phyloP scores from a whole-genome alignment of 2,329 filamentous ascomycete genomes.

The Acrodontium crateriforme region DNA sequence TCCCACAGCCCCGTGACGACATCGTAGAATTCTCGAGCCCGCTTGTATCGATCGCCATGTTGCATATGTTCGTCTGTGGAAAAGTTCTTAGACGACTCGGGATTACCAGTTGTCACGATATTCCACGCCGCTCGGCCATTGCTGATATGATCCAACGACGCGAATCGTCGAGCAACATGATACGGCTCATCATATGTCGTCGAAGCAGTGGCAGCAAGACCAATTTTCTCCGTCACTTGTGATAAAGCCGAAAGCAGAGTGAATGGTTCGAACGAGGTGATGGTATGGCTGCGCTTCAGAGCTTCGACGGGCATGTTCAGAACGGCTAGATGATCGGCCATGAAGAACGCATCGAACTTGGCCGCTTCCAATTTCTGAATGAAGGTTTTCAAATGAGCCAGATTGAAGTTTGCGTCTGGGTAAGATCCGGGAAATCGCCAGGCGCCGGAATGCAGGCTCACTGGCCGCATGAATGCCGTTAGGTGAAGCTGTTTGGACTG shows the following conservation, averaged over 20 bases:
- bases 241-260: constrained; percentile 31
- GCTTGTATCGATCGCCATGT: constrained; percentile 37
- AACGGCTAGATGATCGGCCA: constrained; percentile 32
- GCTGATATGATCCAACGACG: constrained; percentile 26
- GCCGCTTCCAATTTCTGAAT: constrained; percentile 37
- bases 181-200: constrained; percentile 27
- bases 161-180: constrained; percentile 23
- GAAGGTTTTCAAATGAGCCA: constrained; percentile 38
- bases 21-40: constrained; percentile 33
- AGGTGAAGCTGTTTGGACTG: constrained; percentile 32
- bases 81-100: constrained; percentile 34
- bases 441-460: constrained; percentile 23
- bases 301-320: constrained; percentile 37
- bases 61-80: constrained; percentile 32
- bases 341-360: constrained; percentile 39
- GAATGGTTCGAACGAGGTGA: constrained; percentile 41
- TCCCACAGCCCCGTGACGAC: constrained; percentile 17
- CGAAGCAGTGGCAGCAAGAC: constrained; percentile 23
- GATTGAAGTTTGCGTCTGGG: constrained; percentile 45
- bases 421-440: constrained; percentile 43
- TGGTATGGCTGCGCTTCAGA: constrained; percentile 43
- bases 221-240: constrained; percentile 29
- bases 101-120: constrained; percentile 37
- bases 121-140: constrained; percentile 33
- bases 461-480: constrained; percentile 46